Base-by-base conservation (phyloP, 2,329 filamentous ascomycete genomes). In the Trichoderma afroharzianum region DNA sequence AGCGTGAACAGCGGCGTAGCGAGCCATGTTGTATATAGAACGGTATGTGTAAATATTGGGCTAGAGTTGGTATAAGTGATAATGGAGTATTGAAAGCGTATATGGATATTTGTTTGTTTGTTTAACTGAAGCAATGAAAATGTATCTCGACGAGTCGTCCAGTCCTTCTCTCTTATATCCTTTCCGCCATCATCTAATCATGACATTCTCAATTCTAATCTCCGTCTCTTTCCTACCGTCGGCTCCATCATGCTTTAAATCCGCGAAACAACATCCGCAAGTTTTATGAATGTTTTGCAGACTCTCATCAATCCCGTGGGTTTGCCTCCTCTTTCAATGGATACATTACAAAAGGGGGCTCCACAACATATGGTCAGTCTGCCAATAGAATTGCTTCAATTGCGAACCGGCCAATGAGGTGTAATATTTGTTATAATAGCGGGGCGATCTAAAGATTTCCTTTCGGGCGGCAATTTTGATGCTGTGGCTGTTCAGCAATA, bases 1-100 rank as follows among this genome's bases (percentile, higher is more conserved):
- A 24, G 66, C 66, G 88, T 90, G 73, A 47, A 66, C 72, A 43
- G 58, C 67, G 15, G 72, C 72, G 73, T 76, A 77, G 33, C 63
- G 58, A 53, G 70, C 43, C 70, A 72, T 72, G n/a, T 28, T 68
- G 21, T 21, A 15, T 9, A 39, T 43, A 14, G 5, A 14, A 53
- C 0, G 8, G 47, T 53, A 24, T 53, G 2, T 14, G 11, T 24
- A 14, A 53, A 14, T 6, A 53, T n/a, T 24, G 6, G 9, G n/a
- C 30, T 15, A 14, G 7, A 15, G 3, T 33, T 18, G 30, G 15
- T 18, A 12, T 30, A 3, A 32, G 3, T n/a, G 2, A 0, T 33
- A 14, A 14, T 24, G 9, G 3, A 8, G 6, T 57, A 4, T 4
- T 15, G n/a, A 21, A n/a, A 21, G 57, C 1, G 3, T 30, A 14